Percentiles rank a stretch among this genome's conserved stretches.
These are phyloP conservation scores for Cladosporium oxysporum DNA, from an alignment of 2,329 filamentous ascomycete species.

Conservation along the genomic window DNA sequence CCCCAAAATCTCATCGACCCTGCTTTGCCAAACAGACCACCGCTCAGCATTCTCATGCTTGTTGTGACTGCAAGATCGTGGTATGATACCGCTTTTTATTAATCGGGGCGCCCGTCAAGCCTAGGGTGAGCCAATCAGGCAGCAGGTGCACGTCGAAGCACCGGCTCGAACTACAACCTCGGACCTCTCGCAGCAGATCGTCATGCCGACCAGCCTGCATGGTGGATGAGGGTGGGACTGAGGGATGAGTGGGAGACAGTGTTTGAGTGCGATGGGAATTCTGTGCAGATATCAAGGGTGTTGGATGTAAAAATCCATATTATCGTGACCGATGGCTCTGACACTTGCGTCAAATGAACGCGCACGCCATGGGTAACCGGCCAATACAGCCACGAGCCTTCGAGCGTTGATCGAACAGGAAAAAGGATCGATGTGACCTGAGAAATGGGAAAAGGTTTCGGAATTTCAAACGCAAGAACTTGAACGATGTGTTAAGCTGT, in stretches of 20 bases:
- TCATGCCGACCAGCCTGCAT: neutral
- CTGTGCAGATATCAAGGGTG: neutral
- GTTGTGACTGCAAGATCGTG: neutral
- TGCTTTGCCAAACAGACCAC: neutral
- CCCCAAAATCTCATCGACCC: neutral
- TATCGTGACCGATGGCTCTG: neutral
- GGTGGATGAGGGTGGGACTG: neutral
- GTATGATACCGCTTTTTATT: too few species aligned
- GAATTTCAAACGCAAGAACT: neutral
- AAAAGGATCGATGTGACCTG: too few species aligned
- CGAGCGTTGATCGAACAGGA: too few species aligned
- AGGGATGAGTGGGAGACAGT: neutral
- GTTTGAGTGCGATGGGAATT: neutral
- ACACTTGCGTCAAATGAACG: neutral
- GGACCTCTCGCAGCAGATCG: neutral
- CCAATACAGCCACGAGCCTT: neutral
- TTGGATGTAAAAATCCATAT: neutral
- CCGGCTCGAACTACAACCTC: neutral
- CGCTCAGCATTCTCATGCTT: neutral
- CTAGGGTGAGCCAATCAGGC: neutral
- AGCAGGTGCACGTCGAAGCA: too few species aligned
- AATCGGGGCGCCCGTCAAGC: neutral
- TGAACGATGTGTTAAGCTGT: neutral
- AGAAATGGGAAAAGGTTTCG: too few species aligned
- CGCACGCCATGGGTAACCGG: neutral